Evolutionary conservation across 2,329 filamentous ascomycete genomes (phyloP), one percentile per base, ranked within the genome.

Genomic region (Epicoccum nigrum): DNA sequence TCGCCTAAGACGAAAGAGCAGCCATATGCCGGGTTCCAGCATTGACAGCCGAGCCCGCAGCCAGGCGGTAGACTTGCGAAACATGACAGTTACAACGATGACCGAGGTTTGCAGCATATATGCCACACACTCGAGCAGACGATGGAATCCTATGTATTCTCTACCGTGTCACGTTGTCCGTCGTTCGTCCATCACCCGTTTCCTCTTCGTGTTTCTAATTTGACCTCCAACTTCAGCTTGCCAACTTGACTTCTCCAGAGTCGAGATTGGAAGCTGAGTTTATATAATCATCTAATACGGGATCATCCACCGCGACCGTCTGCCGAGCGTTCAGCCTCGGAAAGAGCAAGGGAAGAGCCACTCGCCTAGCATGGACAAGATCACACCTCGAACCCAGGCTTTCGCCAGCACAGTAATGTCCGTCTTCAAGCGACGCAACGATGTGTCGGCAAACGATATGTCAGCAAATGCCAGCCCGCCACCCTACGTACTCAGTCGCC

Each of bases 1-100:
- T 55, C 40, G 57, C 50, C 48, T 39, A 39, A 43, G 45, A 31
- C 45, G 34, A 56, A 38, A 31, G 54, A 56, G 32, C 54, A 58
- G 53, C 57, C 56, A 49, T 48, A 62, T 69, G 59, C 67, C 45
- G 51, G 60, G 46, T 37, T 42, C 61, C 45, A 67, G 69, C 69
- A 71, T 71, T 67, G 62, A 66, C 51, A 54, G 56, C 57, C 52
- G 56, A 62, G 63, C 42, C 40, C 34, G 51, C 35, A 40, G 44
- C 35, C 42, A 48, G 43, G 61, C 54, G 48, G 45, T 47, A 42
- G 40, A 44, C 31, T 43, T 60, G 59, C 59, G 53, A 61, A 60
- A 60, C 34, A 56, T 55, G 58, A 65, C 62, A 59, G 47, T 59
- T 61, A 43, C 40, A 47, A 54, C 48, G 54, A 52, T 42, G 62